Evolutionary conservation across 1,284 basidiomycete genomes (phyloP).

Genomic region (Taiwanofungus camphoratus): DNA sequence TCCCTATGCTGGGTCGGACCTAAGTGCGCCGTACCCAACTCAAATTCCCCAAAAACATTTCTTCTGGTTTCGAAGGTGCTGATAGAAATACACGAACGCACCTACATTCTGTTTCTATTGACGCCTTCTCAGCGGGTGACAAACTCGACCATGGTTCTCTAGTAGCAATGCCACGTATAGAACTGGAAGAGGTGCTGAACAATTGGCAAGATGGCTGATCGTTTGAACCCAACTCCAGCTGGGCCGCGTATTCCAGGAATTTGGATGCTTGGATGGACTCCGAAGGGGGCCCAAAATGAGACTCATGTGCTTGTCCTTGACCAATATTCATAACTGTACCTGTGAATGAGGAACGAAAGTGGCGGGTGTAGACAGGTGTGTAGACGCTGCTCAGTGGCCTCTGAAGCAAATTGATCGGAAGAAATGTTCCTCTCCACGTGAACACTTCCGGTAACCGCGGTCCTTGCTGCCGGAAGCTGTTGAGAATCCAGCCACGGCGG

Average conservation of each 20-base stretch:
- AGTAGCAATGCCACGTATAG: neutral
- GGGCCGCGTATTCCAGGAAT: constrained; percentile 21
- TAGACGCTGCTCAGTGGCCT: neutral
- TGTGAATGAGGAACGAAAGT: neutral
- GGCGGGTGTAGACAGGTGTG: neutral
- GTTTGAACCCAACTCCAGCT: constrained; percentile 13
- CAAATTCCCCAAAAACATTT: no score
- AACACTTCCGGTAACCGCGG: no score
- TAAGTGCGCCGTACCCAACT: no score
- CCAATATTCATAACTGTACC: constrained; percentile 17
- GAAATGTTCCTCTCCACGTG: no score
- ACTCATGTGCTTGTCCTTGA: constrained; percentile 27
- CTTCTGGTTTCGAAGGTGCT: no score
- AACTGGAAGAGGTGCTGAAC: constrained; percentile 10
- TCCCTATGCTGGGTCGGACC: no score
- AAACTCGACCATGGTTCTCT: constrained; percentile 13
- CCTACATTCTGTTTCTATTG: constrained; percentile 28
- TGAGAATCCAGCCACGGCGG: no score
- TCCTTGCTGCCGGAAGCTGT: no score
- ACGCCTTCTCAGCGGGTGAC: constrained; percentile 14
- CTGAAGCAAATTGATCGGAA: no score
- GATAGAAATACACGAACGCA: constrained; percentile 15
- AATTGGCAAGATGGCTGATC: constrained; percentile 6
- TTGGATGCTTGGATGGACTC: constrained; percentile 22
- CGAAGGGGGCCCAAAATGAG: constrained; percentile 30